Evolutionary conservation across 208 protist genomes (phyloP).

Genomic region (Leishmania aethiopica): DNA sequence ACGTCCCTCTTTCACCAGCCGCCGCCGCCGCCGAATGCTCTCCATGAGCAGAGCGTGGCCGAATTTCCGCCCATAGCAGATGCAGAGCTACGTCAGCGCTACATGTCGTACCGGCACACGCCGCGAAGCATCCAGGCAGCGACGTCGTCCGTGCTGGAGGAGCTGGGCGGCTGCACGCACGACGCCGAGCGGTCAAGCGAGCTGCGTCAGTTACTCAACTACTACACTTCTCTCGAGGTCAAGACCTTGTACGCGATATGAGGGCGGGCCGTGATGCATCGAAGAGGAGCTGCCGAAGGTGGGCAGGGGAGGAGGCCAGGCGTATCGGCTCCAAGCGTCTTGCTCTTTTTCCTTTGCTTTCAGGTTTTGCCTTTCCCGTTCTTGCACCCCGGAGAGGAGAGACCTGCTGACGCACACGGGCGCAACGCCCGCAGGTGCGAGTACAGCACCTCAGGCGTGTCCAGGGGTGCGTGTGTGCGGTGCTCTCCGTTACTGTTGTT

Average conservation of each 20-base stretch:
- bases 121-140: slow-evolving; percentile 42
- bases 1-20: neutral
- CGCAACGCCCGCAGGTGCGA: neutral
- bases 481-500: neutral
- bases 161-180: slow-evolving; percentile 59
- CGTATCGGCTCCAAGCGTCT: neutral
- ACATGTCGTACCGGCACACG: slow-evolving; percentile 23
- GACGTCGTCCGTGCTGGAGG: slow-evolving; percentile 49
- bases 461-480: neutral
- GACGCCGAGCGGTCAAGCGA: slow-evolving; percentile 53
- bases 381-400: neutral
- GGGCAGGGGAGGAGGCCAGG: neutral
- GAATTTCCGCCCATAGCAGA: slow-evolving; percentile 35
- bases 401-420: neutral
- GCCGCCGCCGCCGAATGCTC: neutral
- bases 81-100: slow-evolving; percentile 27
- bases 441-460: neutral
- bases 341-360: neutral
- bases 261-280: neutral
- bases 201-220: slow-evolving; percentile 73
- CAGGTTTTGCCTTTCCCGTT: neutral
- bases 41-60: neutral
- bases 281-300: neutral
- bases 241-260: slow-evolving; percentile 13
- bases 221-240: slow-evolving; percentile 54